phyloP scores from a whole-genome alignment of 371 early-diverging fungal species.

The Massospora cicadina region DNA sequence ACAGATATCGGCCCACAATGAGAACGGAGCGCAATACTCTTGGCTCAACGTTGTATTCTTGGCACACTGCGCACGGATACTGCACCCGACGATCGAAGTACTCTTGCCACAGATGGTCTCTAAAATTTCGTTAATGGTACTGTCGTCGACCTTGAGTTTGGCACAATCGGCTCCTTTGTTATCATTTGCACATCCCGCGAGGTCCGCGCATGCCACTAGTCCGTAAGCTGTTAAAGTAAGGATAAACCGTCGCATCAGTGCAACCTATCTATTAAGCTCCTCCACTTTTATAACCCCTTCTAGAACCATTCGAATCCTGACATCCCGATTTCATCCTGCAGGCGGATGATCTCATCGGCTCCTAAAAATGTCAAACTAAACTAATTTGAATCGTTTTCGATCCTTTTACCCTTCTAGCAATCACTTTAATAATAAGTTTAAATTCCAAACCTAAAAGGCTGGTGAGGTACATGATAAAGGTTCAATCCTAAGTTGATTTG shows the following conservation, averaged over 20 bases:
- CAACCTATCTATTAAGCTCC: background rate
- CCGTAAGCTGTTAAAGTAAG: background rate
- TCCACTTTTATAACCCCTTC: background rate
- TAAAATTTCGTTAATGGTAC: background rate
- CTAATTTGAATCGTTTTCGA: too few relatives aligned
- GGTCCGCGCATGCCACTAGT: background rate
- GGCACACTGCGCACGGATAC: background rate
- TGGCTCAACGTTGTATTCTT: background rate
- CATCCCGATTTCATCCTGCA: too few relatives aligned
- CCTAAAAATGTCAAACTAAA: too few relatives aligned
- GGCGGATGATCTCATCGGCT: too few relatives aligned
- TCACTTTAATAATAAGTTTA: too few relatives aligned
- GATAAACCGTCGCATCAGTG: background rate
- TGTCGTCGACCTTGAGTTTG: background rate
- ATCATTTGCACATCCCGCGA: background rate
- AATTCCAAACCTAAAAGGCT: too few relatives aligned
- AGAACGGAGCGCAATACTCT: slow-evolving; percentile 1
- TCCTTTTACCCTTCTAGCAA: too few relatives aligned
- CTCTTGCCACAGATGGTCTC: slow-evolving; percentile 1
- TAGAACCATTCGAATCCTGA: background rate
- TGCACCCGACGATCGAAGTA: background rate
- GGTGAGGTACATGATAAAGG: too few relatives aligned
- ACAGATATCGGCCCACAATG: slow-evolving; percentile 6
- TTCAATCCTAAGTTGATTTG: too few relatives aligned
- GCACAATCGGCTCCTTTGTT: background rate